phyloP scores from a whole-genome alignment of 768 basidiomycete genomes.

The Neoboletus subvelutipes region DNA sequence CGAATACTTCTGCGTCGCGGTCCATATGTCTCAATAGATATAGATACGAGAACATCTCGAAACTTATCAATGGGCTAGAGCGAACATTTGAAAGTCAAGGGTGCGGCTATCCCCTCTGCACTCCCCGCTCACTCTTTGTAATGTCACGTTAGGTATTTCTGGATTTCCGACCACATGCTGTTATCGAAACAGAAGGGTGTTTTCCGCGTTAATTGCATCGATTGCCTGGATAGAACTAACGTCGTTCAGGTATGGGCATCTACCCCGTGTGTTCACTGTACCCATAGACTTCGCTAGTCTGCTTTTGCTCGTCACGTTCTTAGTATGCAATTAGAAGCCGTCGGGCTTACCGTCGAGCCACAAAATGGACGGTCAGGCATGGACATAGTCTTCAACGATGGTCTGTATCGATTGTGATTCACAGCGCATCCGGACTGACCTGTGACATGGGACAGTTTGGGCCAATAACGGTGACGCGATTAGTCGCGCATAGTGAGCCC shows the following conservation, averaged over 20 bases:
- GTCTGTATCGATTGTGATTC: slow-evolving; percentile 36
- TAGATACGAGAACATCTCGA: slow-evolving; percentile 89
- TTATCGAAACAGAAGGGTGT: slow-evolving; percentile 83
- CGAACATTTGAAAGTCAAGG: slow-evolving; percentile 79
- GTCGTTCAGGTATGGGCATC: slow-evolving; percentile 71
- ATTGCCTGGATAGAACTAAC: slow-evolving; percentile 93
- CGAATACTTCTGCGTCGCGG: not conserved
- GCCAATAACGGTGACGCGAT: slow-evolving; percentile 98
- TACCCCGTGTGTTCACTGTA: not conserved
- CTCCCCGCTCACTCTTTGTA: slow-evolving; percentile 1
- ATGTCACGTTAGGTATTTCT: slow-evolving; percentile 59
- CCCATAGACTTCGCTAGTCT: slow-evolving; percentile 50
- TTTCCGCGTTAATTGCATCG: slow-evolving; percentile 93
- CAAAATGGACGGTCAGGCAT: slow-evolving; percentile 56
- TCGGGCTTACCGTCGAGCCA: slow-evolving; percentile 61
- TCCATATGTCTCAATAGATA: slow-evolving; percentile 4
- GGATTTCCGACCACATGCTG: slow-evolving; percentile 68
- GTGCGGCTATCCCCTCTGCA: slow-evolving; percentile 34
- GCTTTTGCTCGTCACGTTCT: slow-evolving; percentile 88
- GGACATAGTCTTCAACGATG: slow-evolving; percentile 78
- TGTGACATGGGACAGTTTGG: slow-evolving; percentile 62
- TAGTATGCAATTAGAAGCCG: slow-evolving; percentile 67
- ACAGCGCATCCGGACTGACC: not conserved
- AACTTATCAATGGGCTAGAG: slow-evolving; percentile 68
- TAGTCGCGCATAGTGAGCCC: slow-evolving; percentile 77